Evolutionary conservation across 2,329 filamentous ascomycete species (phyloP).

Genomic region (Talaromyces sp.): DNA sequence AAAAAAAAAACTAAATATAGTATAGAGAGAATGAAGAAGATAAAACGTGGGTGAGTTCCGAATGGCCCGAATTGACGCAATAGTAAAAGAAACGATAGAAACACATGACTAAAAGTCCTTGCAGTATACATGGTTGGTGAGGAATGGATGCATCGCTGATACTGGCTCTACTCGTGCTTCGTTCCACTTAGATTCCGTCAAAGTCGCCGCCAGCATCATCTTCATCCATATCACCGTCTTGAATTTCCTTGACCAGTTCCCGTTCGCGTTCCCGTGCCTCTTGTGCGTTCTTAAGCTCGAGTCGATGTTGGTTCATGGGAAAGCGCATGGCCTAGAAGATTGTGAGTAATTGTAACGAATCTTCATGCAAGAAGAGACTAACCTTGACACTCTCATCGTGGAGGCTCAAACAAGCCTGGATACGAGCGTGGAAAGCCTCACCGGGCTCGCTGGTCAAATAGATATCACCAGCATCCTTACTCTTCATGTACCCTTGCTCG

Average conservation of each 20-base stretch:
- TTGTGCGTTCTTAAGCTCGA: constrained; percentile 96
- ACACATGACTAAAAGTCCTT: constrained; percentile 15
- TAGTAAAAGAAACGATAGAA: constrained; percentile 9
- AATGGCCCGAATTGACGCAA: constrained; percentile 6
- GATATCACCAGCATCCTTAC: constrained; percentile 91
- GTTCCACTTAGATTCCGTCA: constrained; percentile 16
- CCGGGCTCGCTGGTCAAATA: constrained; percentile 94
- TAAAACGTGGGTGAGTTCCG: not conserved
- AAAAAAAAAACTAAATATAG: constrained; percentile 11
- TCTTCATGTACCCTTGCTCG: constrained; percentile 97
- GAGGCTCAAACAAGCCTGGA: constrained; percentile 81
- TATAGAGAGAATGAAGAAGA: constrained; percentile 11
- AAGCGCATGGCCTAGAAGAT: constrained; percentile 82
- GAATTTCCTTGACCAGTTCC: constrained; percentile 97
- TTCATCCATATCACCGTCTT: constrained; percentile 94
- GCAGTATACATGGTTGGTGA: constrained; percentile 17
- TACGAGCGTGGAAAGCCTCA: constrained; percentile 96
- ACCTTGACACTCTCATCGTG: constrained; percentile 99
- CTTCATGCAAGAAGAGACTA: constrained; percentile 28
- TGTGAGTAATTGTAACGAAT: constrained; percentile 27
- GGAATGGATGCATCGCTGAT: constrained; percentile 12
- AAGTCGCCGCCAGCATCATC: constrained; percentile 95
- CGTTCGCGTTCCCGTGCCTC: constrained; percentile 95
- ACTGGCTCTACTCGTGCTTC: constrained; percentile 12
- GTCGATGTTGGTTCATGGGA: constrained; percentile 97